These are phyloP conservation scores for Paramecium sonneborni DNA, from an alignment of 73 alveolate genomes.

Conservation along the genomic window DNA sequence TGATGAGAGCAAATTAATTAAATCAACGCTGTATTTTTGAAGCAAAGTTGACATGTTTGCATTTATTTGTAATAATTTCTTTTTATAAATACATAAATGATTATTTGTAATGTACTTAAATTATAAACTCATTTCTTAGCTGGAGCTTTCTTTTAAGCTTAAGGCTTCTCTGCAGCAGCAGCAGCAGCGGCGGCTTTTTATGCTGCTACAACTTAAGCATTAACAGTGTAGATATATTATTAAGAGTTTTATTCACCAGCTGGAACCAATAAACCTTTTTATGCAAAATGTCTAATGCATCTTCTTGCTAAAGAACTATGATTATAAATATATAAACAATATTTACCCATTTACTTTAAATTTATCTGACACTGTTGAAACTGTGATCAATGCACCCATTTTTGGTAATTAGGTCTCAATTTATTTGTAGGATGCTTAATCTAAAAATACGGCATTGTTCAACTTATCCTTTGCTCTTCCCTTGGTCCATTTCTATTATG, in stretches of 20 bases:
- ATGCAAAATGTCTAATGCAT: neutral
- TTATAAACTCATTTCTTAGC: slow-evolving; percentile 25
- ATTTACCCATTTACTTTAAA: slow-evolving; percentile 66
- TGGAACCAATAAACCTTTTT: neutral
- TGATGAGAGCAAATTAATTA: slow-evolving; percentile 1
- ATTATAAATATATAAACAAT: neutral
- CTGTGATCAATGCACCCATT: slow-evolving; percentile 64
- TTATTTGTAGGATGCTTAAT: neutral
- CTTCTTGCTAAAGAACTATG: slow-evolving; percentile 46
- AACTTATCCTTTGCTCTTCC: slow-evolving; percentile 69
- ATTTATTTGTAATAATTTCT: neutral
- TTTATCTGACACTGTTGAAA: slow-evolving; percentile 59
- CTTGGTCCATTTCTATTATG: slow-evolving; percentile 67
- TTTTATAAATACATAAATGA: neutral
- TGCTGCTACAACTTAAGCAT: neutral
- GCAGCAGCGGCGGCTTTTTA: slow-evolving; percentile 56
- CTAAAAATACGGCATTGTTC: slow-evolving; percentile 66
- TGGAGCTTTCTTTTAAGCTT: slow-evolving; percentile 17
- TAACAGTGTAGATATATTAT: slow-evolving; percentile 36
- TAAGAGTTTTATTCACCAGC: neutral
- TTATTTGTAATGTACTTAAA: neutral
- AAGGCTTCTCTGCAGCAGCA: slow-evolving; percentile 27
- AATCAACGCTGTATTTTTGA: neutral
- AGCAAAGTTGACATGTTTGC: slow-evolving; percentile 3
- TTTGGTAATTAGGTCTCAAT: slow-evolving; percentile 52